A percentile compares a stretch with the other conserved stretches of the same genome.
phyloP scores from a whole-genome alignment of 106 monocot genomes.

The Gastrodia elata region DNA sequence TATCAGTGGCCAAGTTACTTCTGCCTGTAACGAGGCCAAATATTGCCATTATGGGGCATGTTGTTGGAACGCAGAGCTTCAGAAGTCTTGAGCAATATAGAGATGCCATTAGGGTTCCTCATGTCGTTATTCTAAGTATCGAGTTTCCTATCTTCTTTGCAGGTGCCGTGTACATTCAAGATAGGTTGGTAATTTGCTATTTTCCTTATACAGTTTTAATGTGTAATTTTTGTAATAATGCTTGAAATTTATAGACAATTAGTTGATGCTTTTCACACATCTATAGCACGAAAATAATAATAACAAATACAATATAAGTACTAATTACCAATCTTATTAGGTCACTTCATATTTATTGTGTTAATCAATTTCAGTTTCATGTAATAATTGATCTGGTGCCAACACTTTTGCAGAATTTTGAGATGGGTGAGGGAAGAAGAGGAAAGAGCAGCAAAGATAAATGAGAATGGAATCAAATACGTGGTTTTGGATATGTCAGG shows the following conservation, averaged over 20 bases:
- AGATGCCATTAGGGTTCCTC: constrained; percentile 39
- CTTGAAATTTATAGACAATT: neutral
- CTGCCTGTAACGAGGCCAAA: constrained; percentile 47
- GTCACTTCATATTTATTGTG: no score
- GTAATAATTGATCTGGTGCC: neutral
- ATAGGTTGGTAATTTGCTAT: constrained; percentile 20
- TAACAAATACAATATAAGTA: neutral
- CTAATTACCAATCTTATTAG: no score
- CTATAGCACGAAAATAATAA: no score
- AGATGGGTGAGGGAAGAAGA: constrained; percentile 55
- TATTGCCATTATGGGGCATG: constrained; percentile 31
- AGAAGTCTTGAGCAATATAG: constrained; percentile 40
- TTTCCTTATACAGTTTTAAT: neutral
- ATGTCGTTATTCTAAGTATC: constrained; percentile 35
- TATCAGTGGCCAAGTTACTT: constrained; percentile 44
- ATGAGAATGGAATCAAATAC: constrained; percentile 29
- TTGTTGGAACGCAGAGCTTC: constrained; percentile 36
- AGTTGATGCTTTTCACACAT: neutral
- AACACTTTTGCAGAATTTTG: constrained; percentile 25
- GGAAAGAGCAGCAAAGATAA: constrained; percentile 21
- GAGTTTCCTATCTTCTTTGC: constrained; percentile 53
- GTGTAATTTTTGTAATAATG: neutral
- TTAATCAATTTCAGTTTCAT: neutral
- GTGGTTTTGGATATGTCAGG: constrained; percentile 42
- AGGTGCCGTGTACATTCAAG: constrained; percentile 44